Percentiles rank a stretch among this genome's conserved stretches.
These are phyloP conservation scores for Trypanosomatidae sp. DNA, from an alignment of 208 protist genomes.

Conservation along the genomic window DNA sequence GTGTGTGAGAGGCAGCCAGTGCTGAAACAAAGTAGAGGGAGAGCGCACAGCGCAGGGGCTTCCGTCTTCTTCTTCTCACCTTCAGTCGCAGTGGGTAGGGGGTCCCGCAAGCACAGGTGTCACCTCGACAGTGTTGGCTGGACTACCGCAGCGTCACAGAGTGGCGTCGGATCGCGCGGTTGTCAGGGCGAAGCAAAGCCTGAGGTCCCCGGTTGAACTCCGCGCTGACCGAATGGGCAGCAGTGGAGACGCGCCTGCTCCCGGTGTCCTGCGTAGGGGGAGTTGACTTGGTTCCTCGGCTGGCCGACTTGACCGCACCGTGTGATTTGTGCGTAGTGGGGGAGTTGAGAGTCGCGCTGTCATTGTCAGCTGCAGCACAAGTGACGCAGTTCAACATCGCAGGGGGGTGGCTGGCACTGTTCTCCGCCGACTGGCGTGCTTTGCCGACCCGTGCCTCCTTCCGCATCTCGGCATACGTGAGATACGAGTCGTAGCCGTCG, in stretches of 20 bases:
- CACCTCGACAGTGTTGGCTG: not conserved
- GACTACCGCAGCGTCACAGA: not conserved
- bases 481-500: conserved; percentile 18
- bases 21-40: no score
- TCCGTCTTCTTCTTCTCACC: not conserved
- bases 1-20: no score
- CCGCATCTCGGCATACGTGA: conserved; percentile 1
- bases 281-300: not conserved
- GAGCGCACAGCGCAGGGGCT: no score
- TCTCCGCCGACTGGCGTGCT: not conserved
- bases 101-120: not conserved
- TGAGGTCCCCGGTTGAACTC: not conserved
- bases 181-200: conserved; percentile 1
- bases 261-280: not conserved
- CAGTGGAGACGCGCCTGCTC: not conserved
- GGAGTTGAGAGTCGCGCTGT: not conserved
- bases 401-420: not conserved
- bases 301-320: not conserved
- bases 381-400: not conserved
- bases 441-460: conserved; percentile 2
- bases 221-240: not conserved
- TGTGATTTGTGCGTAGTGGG: not conserved
- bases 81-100: no score
- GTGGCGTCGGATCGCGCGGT: not conserved
- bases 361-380: not conserved